Base-by-base conservation (phyloP, 306 rosid species). In the Comarum palustre region DNA sequence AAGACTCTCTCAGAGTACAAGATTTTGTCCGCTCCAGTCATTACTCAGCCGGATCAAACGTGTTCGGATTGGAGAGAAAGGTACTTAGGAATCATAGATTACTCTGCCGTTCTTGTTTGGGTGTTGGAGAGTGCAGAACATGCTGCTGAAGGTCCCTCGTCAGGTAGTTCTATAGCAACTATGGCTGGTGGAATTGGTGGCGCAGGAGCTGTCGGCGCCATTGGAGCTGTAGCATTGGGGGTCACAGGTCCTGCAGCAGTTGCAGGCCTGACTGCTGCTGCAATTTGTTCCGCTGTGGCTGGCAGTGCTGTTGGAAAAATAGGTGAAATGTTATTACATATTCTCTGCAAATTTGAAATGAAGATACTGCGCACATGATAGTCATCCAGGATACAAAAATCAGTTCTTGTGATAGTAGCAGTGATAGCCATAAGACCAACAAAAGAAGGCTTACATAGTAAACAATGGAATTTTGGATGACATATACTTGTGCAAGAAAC, bases 171-270 rank as follows among this genome's bases (percentile, higher is more conserved):
- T 5, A 45, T 93, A 47, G 96, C 96, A 50, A 86, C 94, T 2
- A 15, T 11, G 4, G 97, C 94, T 20, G 92, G 90, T 6, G 98
- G 93, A 60, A 87, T 86, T 71, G 90, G 96, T 0, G 32, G 46
- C 0, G 89, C 94, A 3, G 98, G 97, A 66, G 85, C 98, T 13
- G 76, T 89, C 5, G 89, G 94, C 0, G 94, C 96, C 70, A 77
- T 89, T 52, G 98, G 98, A 57, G 96, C 98, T 19, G 24, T 89
- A 25, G 96, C 93, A 73, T 70, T 93, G 86, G 97, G 98, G 48
- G 78, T 55, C 36, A 89, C 98, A 1, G 94, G 98, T 51, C 97
- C 94, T 24, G 89, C 74, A 71, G 98, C 98, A 69, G 80, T 90
- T 43, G 97, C 85, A 5, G 96, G 96, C 22, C 81, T 93, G 72